Base-by-base conservation (phyloP, 805 yeast species). In the Ogataea corticis region DNA sequence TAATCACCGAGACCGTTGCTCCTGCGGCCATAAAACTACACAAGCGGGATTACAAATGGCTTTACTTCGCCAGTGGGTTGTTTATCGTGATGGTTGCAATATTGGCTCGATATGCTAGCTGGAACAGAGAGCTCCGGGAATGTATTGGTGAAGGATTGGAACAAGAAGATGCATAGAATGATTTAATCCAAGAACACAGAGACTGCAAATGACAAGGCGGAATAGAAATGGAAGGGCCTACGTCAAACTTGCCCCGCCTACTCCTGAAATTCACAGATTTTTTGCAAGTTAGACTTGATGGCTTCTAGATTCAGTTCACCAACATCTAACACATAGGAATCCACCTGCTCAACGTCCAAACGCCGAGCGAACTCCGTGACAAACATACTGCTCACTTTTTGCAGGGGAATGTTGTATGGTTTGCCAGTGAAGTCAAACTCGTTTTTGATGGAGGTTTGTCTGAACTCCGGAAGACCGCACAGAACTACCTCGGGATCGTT, bases 391-490 rank as follows among this genome's bases (percentile, higher is more conserved):
- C 79, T 73, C 11, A 82, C 73, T 3, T 66, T 67, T 46, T 15
- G 55, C 50, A 56, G 23, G 7, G 44, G 38, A 6, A 32, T 30
- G 12, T 23, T 19, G 6, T 59, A 62, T 3, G 59, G 63, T 18
- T 43, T 33, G 2, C 38, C 38, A 7, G 30, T 30, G 4, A 36
- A 30, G 4, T 38, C 48, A 37, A 51, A 35, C 52, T 59, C 62
- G 15, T 67, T 61, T 3, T 61, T 45, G 27, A 85, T 70, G 4
- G 82, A 75, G 0, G 85, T 79, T 21, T 86, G 85, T n/a, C 55
- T 54, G 33, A 76, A 75, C 6, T 76, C 79, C 0, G 85, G 80
- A 28, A 91, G 69, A 1, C 98, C 98, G 69, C 99, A 94, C 75
- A 96, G 87, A 4, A 80, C 83, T 51, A 87, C 79, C 0, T 75